Base-by-base conservation (phyloP, 208 protist genomes). In the Crithidia thermophila region DNA sequence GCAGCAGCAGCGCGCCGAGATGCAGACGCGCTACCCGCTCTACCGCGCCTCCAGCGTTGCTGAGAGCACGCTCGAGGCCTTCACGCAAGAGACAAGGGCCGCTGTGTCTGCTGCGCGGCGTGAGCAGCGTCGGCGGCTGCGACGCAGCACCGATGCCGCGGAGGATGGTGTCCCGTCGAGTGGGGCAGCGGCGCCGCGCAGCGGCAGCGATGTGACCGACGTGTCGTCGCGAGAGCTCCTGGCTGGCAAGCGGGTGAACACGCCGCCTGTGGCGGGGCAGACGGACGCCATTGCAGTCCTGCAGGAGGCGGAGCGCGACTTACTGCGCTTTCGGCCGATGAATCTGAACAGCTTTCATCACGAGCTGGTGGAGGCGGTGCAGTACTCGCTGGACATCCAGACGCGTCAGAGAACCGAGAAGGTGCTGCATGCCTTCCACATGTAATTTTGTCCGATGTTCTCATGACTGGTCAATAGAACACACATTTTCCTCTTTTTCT, bases 1-100 rank as follows among this genome's bases (percentile, higher is more conserved):
- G 42, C 68, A 65, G 49, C 70, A 66, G 65, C 57, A 66, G 25
- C 63, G 50, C 9, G 56, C 59, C 25, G 23, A 42, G 21, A 61
- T 67, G 49, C 52, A 31, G 18, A 28, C 37, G 1, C 51, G 61
- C 37, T 94, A 88, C 72, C 88, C 88, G 3, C 28, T 79, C 21
- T 94, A 94, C 63, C 70, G 73, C 16, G 81, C 88, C 13, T 82
- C 85, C 1, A 91, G 83, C 28, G 73, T 94, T 5, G 76, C 82
- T 30, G 88, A 94, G 76, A 86, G 78, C 55, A 94, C 88, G 20
- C 58, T 94, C 52, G 53, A 79, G 21, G 43, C 33, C 27, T 83
- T 81, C 55, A 39, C 69, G 23, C 25, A 40, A 0, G 64, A 73
- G 34, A 64, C 75, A 45, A 49, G 42, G 31, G 39, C 58, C 4